Conservation (phyloP, 805 yeast genomes). For the Yarrowia osloensis region DNA sequence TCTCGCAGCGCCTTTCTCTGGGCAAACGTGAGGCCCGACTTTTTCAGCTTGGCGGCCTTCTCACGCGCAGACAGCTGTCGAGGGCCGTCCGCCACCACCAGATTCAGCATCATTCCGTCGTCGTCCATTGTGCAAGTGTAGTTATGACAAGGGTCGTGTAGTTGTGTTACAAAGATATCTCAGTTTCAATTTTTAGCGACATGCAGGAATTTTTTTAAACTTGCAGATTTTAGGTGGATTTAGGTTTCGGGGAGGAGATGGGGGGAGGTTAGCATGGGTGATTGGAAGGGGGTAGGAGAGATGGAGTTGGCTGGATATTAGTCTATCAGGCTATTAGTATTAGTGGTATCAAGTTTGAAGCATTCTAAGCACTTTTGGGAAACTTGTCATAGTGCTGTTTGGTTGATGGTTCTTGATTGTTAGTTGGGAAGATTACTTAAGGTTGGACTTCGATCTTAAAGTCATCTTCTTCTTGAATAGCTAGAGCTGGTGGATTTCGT, state of each 20-base stretch:
- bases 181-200: not conserved
- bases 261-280: not conserved
- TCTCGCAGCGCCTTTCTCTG: conserved; percentile 21
- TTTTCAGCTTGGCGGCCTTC: not conserved
- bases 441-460: too few relatives aligned
- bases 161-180: not conserved
- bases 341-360: too few relatives aligned
- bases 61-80: conserved; percentile 36
- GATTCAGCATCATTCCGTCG: conserved; percentile 76
- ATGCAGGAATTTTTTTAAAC: not conserved
- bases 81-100: conserved; percentile 51
- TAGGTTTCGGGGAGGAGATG: not conserved
- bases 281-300: not conserved
- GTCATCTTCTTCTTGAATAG: too few relatives aligned
- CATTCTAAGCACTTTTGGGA: too few relatives aligned
- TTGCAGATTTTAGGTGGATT: not conserved
- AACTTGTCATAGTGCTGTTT: too few relatives aligned
- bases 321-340: too few relatives aligned
- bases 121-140: conserved; percentile 36
- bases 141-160: not conserved
- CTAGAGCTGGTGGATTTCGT: too few relatives aligned
- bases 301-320: too few relatives aligned
- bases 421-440: too few relatives aligned
- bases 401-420: too few relatives aligned
- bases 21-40: conserved; percentile 19